These are phyloP conservation scores for Magnusiomyces fungicola DNA, from an alignment of 1,139 yeast species.

Conservation along the genomic window DNA sequence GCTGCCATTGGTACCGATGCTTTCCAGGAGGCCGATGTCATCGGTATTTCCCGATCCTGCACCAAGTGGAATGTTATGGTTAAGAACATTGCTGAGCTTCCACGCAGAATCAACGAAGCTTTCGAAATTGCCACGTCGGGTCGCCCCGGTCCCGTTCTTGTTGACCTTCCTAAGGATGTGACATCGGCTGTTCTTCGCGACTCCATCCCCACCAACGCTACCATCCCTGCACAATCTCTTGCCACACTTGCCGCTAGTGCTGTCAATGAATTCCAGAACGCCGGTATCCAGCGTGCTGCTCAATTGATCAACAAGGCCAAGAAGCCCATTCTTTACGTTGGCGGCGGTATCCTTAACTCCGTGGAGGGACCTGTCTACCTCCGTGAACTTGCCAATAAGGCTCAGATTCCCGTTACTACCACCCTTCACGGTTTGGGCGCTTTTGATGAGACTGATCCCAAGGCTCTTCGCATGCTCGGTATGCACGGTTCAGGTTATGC, in stretches of 20 bases:
- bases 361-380: slow-evolving; percentile 74
- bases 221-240: slow-evolving; percentile 78
- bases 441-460: slow-evolving; percentile 84
- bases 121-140: slow-evolving; percentile 95
- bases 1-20: slow-evolving; percentile 96
- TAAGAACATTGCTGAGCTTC: slow-evolving; percentile 85
- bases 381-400: slow-evolving; percentile 82
- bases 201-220: slow-evolving; percentile 78
- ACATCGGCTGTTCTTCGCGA: slow-evolving; percentile 84
- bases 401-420: slow-evolving; percentile 91
- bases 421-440: slow-evolving; percentile 92
- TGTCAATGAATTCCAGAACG: slow-evolving; percentile 68
- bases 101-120: slow-evolving; percentile 93
- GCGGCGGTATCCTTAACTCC: slow-evolving; percentile 79
- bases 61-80: slow-evolving; percentile 99
- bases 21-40: slow-evolving; percentile 97
- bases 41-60: slow-evolving; percentile 94
- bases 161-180: slow-evolving; percentile 95
- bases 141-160: slow-evolving; percentile 97
- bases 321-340: slow-evolving; percentile 83
- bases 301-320: slow-evolving; percentile 71
- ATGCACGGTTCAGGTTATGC: slow-evolving; percentile 98
- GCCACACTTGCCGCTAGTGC: slow-evolving; percentile 63
- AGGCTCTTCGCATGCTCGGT: slow-evolving; percentile 91
- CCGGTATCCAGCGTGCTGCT: slow-evolving; percentile 72